Evolutionary conservation across 352 stramenopile species (phyloP), one percentile per base, ranked within the genome.

Genomic region (Phytopythium mirpurense): DNA sequence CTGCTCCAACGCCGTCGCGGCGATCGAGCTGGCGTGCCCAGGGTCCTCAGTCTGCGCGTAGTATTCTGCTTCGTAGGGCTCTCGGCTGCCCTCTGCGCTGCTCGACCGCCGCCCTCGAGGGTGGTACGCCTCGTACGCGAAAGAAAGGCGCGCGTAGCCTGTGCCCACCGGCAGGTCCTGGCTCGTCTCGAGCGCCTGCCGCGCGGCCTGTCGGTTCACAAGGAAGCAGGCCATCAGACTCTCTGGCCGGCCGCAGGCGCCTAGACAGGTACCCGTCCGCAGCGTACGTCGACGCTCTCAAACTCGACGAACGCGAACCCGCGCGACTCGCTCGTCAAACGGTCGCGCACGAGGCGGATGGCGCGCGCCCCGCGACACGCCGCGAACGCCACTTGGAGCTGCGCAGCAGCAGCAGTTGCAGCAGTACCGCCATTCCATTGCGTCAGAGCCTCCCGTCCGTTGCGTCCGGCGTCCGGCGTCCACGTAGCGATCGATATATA

Each of bases 281-380:
- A 37, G 48, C 67, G 21, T 71, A 92, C 84, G 65, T 89, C 70
- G 0, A 79, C 47, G 52, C 86, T 67, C 14, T 59, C 61, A 54
- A 93, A 93, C 54, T 94, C 84, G 21, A 93, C 62, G 37, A 94
- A 94, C 0, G 68, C 82, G 56, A 94, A 93, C 15, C 84, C 80
- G 34, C 82, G 71, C 16, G 82, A 88, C 21, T 67, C 38, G 37
- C 79, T 83, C 15, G 82, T 90, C 15, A 41, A 54, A 7, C 84
- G 82, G 38, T 94, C 82, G 56, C 82, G 78, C 42, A 93, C 77
- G 21, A 94, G 43, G 3, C 84, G 72, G 37, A 94, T 87, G 21
- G 88, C 78, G 12, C 74, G 68, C 7, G 93, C 63, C 11, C 78
- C 80, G 18, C 84, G 63, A 51, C 77, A 85, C 19, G 78, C 56